Percentiles rank a stretch among this genome's conserved stretches.
phyloP scores from a whole-genome alignment of 441 rosid species.

The Macaranga tanarius region DNA sequence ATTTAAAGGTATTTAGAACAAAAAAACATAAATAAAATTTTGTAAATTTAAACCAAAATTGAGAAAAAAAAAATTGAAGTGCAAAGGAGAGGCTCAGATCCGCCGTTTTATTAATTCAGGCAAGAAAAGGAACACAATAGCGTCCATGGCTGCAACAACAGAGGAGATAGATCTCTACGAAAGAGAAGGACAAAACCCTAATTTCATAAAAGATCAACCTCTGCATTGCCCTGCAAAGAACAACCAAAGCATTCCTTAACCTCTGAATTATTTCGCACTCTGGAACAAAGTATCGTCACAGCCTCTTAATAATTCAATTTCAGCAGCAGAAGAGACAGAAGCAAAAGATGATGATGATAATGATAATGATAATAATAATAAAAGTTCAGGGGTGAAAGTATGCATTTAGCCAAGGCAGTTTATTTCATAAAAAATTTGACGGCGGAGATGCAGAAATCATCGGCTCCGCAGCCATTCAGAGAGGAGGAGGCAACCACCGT shows the following conservation, averaged over 20 bases:
- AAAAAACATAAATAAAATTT: no score
- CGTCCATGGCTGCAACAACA: not conserved
- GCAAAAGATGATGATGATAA: not conserved
- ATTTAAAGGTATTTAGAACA: no score
- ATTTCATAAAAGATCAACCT: not conserved
- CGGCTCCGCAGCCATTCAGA: constrained; percentile 1
- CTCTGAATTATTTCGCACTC: not conserved
- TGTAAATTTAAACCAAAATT: no score
- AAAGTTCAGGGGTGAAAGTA: no score
- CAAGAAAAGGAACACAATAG: not conserved
- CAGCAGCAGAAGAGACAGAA: not conserved
- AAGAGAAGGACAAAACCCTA: not conserved
- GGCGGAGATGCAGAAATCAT: not conserved
- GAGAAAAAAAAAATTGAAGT: no score
- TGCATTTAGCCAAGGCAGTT: not conserved
- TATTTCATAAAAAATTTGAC: not conserved
- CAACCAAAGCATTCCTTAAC: not conserved
- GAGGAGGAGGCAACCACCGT: not conserved
- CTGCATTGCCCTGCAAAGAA: not conserved
- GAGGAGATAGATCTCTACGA: not conserved
- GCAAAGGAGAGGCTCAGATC: not conserved
- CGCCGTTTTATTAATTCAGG: not conserved
- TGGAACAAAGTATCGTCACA: not conserved
- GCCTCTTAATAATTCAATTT: not conserved
- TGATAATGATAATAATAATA: no score